Evolutionary conservation across 2,329 filamentous ascomycete species (phyloP).

Genomic region (Stagonosporopsis rhizophila): DNA sequence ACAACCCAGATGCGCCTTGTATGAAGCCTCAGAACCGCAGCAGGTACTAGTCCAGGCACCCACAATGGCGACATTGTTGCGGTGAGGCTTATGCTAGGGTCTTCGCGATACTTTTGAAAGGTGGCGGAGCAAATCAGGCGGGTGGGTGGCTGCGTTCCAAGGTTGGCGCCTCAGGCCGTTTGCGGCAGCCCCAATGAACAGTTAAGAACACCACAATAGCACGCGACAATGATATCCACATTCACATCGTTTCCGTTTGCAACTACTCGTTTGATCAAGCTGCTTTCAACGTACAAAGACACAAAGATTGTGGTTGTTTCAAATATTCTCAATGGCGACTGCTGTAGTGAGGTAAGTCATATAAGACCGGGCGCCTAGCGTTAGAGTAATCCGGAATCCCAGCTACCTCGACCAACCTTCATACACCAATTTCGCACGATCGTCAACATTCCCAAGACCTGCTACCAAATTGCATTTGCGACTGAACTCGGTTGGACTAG

Average conservation of each 20-base stretch:
- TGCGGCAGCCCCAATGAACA: neutral
- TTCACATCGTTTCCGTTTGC: neutral
- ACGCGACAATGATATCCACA: neutral
- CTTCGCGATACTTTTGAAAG: no score
- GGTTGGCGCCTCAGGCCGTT: neutral
- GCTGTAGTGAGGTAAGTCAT: neutral
- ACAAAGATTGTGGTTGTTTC: neutral
- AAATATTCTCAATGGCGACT: neutral
- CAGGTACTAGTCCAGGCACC: neutral
- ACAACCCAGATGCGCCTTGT: neutral
- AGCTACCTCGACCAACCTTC: slow-evolving; percentile 22
- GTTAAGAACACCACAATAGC: neutral
- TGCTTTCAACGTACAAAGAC: neutral
- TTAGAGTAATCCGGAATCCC: neutral
- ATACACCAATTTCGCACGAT: slow-evolving; percentile 16
- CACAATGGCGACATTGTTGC: neutral
- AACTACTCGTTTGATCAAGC: neutral
- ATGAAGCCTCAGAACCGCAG: neutral
- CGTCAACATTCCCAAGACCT: slow-evolving; percentile 19
- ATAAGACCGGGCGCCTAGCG: neutral
- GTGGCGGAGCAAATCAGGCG: no score
- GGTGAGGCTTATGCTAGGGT: neutral
- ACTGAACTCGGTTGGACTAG: slow-evolving; percentile 12
- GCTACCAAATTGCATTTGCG: neutral
- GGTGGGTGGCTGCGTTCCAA: no score